Evolutionary conservation across 2,329 filamentous ascomycete species (phyloP).

Genomic region (Beauveria varroae): DNA sequence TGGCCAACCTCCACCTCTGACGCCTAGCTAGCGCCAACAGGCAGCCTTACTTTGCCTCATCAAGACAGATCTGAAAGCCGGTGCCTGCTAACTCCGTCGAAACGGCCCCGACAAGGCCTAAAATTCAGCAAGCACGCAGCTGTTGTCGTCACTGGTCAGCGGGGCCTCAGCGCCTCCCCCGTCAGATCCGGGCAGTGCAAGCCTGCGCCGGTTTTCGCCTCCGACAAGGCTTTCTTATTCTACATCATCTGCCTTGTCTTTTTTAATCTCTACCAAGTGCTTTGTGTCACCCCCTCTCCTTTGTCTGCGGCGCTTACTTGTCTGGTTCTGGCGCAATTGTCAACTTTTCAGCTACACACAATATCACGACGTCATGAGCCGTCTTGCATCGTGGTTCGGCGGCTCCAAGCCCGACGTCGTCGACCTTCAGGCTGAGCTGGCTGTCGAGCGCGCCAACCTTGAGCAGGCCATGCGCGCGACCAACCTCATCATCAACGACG

Average conservation of each 20-base stretch:
- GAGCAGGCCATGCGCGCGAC: constrained; percentile 57
- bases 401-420: constrained; percentile 26
- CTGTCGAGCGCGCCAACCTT: constrained; percentile 46
- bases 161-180: neutral
- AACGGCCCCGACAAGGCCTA: neutral
- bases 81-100: neutral
- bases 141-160: neutral
- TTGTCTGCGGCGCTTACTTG: neutral
- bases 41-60: neutral
- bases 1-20: neutral
- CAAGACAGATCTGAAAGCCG: neutral
- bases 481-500: constrained; percentile 76
- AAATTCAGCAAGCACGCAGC: neutral
- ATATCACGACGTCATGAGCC: constrained; percentile 32
- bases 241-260: neutral
- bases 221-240: neutral
- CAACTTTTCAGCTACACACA: neutral
- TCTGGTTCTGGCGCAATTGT: neutral
- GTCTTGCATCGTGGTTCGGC: constrained; percentile 44
- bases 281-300: neutral
- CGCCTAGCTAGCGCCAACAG: neutral
- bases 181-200: constrained; percentile 4
- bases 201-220: neutral
- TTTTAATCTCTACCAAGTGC: neutral
- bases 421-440: constrained; percentile 24